A percentile compares a stretch with the other conserved stretches of the same genome.
Evolutionary conservation across 1,284 basidiomycete genomes (phyloP).

Genomic region (Phylloboletellus chloephorus): DNA sequence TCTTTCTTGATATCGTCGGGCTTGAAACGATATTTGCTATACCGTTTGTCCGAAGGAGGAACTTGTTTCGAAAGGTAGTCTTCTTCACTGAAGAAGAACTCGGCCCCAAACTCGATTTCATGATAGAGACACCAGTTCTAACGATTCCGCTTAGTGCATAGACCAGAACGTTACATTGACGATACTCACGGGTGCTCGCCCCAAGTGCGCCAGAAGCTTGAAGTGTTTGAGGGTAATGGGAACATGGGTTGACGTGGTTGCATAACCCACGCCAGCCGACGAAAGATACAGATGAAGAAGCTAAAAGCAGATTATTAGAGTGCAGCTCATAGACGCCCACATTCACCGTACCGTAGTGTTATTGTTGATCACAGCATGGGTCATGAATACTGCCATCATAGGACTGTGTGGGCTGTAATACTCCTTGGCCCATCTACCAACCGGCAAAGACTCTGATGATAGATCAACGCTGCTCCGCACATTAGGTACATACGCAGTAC

Average conservation of each 20-base stretch:
- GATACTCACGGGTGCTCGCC: slow-evolving; percentile 49
- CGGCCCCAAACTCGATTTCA: slow-evolving; percentile 56
- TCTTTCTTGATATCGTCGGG: slow-evolving; percentile 43
- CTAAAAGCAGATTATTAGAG: slow-evolving; percentile 28
- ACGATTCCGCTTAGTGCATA: slow-evolving; percentile 1
- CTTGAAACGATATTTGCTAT: slow-evolving; percentile 24
- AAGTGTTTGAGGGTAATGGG: slow-evolving; percentile 73
- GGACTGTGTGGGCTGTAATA: slow-evolving; percentile 50
- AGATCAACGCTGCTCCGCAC: slow-evolving; percentile 2
- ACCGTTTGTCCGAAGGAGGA: slow-evolving; percentile 22
- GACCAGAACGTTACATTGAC: neutral
- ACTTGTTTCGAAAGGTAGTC: slow-evolving; percentile 47
- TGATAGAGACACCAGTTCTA: slow-evolving; percentile 51
- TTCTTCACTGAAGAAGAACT: slow-evolving; percentile 61
- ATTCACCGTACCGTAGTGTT: slow-evolving; percentile 43
- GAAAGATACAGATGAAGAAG: slow-evolving; percentile 44
- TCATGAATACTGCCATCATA: slow-evolving; percentile 62
- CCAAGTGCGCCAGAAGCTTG: slow-evolving; percentile 60
- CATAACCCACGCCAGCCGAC: slow-evolving; percentile 26
- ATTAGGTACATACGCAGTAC: slow-evolving; percentile 5
- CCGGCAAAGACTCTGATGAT: slow-evolving; percentile 46
- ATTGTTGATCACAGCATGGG: slow-evolving; percentile 64
- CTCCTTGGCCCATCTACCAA: slow-evolving; percentile 55
- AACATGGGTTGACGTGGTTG: slow-evolving; percentile 36
- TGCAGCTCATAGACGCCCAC: neutral